A percentile compares a stretch with the other conserved stretches of the same genome.
Evolutionary conservation across 495 filamentous ascomycete species (phyloP).

Genomic region (Niebla homalea): DNA sequence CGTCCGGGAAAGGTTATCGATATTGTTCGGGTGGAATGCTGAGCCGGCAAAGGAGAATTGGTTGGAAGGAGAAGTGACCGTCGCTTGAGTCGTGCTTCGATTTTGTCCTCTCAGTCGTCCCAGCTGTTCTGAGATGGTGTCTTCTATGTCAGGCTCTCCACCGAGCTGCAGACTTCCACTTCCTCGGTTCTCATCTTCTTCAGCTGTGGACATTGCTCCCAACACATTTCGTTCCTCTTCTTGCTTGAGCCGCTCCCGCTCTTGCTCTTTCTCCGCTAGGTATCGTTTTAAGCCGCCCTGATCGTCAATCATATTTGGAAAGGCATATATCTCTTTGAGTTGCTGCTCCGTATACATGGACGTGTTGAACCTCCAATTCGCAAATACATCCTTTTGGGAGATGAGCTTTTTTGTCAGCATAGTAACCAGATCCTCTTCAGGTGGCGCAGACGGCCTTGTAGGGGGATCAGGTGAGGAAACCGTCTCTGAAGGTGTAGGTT

Average conservation of each 20-base stretch:
- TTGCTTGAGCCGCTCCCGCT: slow-evolving; percentile 48
- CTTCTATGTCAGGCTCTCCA: slow-evolving; percentile 70
- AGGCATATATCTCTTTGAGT: slow-evolving; percentile 41
- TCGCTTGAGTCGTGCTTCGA: slow-evolving; percentile 54
- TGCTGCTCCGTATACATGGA: slow-evolving; percentile 39
- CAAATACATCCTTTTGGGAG: slow-evolving; percentile 45
- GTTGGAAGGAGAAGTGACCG: slow-evolving; percentile 43
- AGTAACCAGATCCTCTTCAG: slow-evolving; percentile 29
- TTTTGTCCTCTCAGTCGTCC: slow-evolving; percentile 36
- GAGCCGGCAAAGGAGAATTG: slow-evolving; percentile 32
- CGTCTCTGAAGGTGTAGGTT: slow-evolving; percentile 5
- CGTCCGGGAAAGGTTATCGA: slow-evolving; percentile 45
- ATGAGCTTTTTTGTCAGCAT: slow-evolving; percentile 39
- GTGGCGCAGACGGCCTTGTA: slow-evolving; percentile 16
- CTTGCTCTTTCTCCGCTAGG: slow-evolving; percentile 54
- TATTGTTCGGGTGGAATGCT: slow-evolving; percentile 37
- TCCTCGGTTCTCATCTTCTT: slow-evolving; percentile 49
- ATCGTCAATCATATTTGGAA: slow-evolving; percentile 68
- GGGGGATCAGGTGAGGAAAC: not conserved
- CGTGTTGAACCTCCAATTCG: slow-evolving; percentile 33
- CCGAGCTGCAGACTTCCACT: slow-evolving; percentile 81
- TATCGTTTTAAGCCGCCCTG: slow-evolving; percentile 60
- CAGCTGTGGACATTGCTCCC: slow-evolving; percentile 26
- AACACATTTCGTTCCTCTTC: slow-evolving; percentile 43
- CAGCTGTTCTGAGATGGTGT: slow-evolving; percentile 33